These are phyloP conservation scores for Rosa rugosa DNA, from an alignment of 306 rosid species.

Conservation along the genomic window DNA sequence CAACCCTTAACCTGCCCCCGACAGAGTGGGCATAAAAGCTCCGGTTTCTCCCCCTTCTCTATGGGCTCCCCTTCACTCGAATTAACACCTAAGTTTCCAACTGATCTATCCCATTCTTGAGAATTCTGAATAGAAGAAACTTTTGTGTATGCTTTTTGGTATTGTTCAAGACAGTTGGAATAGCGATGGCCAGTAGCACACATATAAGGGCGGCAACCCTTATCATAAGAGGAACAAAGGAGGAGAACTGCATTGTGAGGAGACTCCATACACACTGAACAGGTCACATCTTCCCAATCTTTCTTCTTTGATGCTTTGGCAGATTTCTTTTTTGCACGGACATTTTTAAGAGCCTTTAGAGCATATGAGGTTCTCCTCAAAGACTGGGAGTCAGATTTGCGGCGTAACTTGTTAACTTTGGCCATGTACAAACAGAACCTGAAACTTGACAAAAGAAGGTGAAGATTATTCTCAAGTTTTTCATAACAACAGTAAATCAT, in stretches of 20 bases:
- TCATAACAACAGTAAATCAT: neutral
- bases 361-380: constrained; percentile 25
- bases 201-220: constrained; percentile 98
- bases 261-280: constrained; percentile 96
- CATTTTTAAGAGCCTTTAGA: constrained; percentile 46
- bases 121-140: constrained; percentile 48
- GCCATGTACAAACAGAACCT: constrained; percentile 45
- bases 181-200: constrained; percentile 89
- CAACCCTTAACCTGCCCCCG: constrained; percentile 96
- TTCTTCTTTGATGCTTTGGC: constrained; percentile 57
- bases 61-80: constrained; percentile 43
- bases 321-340: constrained; percentile 44
- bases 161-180: constrained; percentile 95
- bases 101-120: constrained; percentile 26
- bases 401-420: constrained; percentile 35
- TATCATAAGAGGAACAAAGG: constrained; percentile 92
- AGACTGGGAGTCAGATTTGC: constrained; percentile 18
- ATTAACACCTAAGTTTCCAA: constrained; percentile 38
- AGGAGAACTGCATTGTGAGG: constrained; percentile 98
- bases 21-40: constrained; percentile 96
- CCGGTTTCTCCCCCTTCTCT: constrained; percentile 50
- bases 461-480: neutral
- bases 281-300: constrained; percentile 78
- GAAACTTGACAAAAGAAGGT: constrained; percentile 19
- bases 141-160: constrained; percentile 84